A percentile compares a stretch with the other conserved stretches of the same genome.
Evolutionary conservation across 2,329 filamentous ascomycete genomes (phyloP).

Genomic region (Magnaporthiopsis incrustans): DNA sequence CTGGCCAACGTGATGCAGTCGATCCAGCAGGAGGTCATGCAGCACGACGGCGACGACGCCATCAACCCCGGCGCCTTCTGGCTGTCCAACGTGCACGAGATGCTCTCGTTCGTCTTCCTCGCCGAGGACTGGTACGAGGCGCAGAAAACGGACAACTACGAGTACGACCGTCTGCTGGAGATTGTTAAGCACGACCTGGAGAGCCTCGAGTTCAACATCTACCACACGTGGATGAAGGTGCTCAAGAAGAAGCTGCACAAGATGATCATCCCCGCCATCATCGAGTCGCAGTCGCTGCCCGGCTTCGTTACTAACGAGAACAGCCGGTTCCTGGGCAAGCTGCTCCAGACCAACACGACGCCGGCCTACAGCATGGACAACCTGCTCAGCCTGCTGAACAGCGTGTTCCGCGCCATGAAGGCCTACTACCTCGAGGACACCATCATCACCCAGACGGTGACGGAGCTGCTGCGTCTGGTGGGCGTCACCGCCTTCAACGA

Average conservation of each 20-base stretch:
- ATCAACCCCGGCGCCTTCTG: slow-evolving; percentile 98
- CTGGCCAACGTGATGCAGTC: slow-evolving; percentile 99
- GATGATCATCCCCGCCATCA: slow-evolving; percentile 99
- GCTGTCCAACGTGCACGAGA: slow-evolving; percentile 98
- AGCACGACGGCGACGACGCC: slow-evolving; percentile 93
- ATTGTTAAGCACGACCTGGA: slow-evolving; percentile 99
- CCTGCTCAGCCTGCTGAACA: slow-evolving; percentile 88
- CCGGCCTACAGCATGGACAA: slow-evolving; percentile 99
- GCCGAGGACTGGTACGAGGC: slow-evolving; percentile 99
- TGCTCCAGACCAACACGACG: slow-evolving; percentile 79
- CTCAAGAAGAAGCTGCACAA: slow-evolving; percentile 98
- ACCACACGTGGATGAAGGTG: slow-evolving; percentile 99
- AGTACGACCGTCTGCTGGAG: slow-evolving; percentile 93
- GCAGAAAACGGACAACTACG: slow-evolving; percentile 98
- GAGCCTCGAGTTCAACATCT: slow-evolving; percentile 98
- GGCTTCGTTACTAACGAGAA: slow-evolving; percentile 98
- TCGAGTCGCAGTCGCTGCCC: slow-evolving; percentile 95
- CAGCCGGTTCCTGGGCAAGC: slow-evolving; percentile 95
- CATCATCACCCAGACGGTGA: slow-evolving; percentile 92
- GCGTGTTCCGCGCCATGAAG: slow-evolving; percentile 98
- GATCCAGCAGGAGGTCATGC: slow-evolving; percentile 98
- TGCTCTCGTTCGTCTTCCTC: slow-evolving; percentile 98
- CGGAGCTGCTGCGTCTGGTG: slow-evolving; percentile 84
- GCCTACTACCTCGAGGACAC: slow-evolving; percentile 94
- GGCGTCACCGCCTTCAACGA: slow-evolving; percentile 99